These are phyloP conservation scores for Blastocystis hominis DNA, from an alignment of 352 stramenopile species.

Conservation along the genomic window DNA sequence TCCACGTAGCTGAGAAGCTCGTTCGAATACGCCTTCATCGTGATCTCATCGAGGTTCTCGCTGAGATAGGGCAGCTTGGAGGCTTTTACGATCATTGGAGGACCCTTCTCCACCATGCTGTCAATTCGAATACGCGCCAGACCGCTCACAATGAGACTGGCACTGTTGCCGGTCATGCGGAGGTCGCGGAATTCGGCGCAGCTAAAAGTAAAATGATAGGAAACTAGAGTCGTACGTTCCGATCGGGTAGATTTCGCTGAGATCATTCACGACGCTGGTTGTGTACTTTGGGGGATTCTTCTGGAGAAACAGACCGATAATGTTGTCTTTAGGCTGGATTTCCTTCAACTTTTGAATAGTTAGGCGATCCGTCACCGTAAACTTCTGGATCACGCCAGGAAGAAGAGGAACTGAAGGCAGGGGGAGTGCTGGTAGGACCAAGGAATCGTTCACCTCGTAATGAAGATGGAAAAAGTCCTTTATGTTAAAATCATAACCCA, in stretches of 20 bases:
- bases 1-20: conserved; percentile 89
- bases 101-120: conserved; percentile 61
- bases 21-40: conserved; percentile 88
- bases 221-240: conserved; percentile 52
- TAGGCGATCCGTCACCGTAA: conserved; percentile 59
- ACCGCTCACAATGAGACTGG: background rate
- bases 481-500: background rate
- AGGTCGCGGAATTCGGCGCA: conserved; percentile 39
- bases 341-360: conserved; percentile 57
- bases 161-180: background rate
- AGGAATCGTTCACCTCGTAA: background rate
- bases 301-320: conserved; percentile 84
- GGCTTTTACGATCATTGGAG: conserved; percentile 75
- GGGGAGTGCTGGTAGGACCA: conserved; percentile 44
- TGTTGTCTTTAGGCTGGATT: conserved; percentile 60
- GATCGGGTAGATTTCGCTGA: conserved; percentile 57
- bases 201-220: conserved; percentile 1
- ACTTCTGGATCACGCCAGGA: conserved; percentile 59
- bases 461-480: background rate
- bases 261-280: conserved; percentile 40
- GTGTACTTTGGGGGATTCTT: conserved; percentile 65
- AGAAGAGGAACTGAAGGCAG: conserved; percentile 60
- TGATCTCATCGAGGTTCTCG: conserved; percentile 66
- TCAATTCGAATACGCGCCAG: conserved; percentile 56
- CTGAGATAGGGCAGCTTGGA: conserved; percentile 65